These are phyloP conservation scores for Eucalyptus erythrocorys DNA, from an alignment of 345 rosid species.

Conservation along the genomic window DNA sequence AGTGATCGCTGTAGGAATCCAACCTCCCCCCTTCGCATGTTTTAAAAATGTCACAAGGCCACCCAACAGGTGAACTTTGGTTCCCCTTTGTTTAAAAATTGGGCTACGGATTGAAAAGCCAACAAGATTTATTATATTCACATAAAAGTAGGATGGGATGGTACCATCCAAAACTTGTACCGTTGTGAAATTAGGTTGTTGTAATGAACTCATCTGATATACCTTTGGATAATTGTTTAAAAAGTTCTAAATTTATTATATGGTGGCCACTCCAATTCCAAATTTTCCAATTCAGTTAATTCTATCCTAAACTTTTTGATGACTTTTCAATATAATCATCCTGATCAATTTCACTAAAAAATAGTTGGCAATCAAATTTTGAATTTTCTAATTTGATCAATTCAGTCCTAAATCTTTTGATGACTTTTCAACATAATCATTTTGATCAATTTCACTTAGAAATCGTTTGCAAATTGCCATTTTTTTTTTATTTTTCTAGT, in stretches of 20 bases:
- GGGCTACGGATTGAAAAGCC: background rate
- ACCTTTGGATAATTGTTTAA: background rate
- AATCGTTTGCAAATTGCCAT: background rate
- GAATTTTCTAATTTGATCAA: background rate
- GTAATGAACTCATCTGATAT: background rate
- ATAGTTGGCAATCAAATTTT: background rate
- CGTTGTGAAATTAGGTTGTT: background rate
- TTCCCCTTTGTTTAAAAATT: background rate
- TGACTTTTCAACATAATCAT: background rate
- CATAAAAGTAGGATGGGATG: background rate
- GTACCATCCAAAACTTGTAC: background rate
- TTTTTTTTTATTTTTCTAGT: background rate
- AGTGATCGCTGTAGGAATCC: background rate
- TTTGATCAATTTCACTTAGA: background rate
- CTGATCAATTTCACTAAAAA: accelerated
- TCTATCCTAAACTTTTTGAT: accelerated
- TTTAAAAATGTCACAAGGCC: background rate
- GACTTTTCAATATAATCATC: background rate
- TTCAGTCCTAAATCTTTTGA: background rate
- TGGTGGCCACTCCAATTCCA: accelerated
- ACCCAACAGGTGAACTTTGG: background rate
- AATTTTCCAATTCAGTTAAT: background rate
- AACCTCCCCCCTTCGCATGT: background rate
- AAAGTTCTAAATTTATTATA: background rate
- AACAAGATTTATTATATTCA: background rate